These are phyloP conservation scores for Cryptococcus sp. DNA, from an alignment of 1,284 basidiomycete species.

Conservation along the genomic window DNA sequence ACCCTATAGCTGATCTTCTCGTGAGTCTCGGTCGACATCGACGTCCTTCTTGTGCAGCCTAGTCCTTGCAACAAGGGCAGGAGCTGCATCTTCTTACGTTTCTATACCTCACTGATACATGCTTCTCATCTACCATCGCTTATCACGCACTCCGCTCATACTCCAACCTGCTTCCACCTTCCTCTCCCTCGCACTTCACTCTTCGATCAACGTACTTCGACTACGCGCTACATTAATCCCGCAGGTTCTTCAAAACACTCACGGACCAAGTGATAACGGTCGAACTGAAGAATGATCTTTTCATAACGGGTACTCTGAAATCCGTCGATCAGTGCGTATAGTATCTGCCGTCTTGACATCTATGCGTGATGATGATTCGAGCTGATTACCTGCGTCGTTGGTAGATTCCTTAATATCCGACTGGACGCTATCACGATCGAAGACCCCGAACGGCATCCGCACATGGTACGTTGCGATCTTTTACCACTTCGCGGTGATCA, in stretches of 20 bases:
- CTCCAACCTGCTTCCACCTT: background rate
- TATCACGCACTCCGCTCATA: background rate
- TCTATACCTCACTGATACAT: too few relatives aligned
- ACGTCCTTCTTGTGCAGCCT: background rate
- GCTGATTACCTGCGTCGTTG: background rate
- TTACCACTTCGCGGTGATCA: background rate
- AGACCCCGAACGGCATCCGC: constrained; percentile 90
- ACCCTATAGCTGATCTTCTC: constrained; percentile 43
- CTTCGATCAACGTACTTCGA: background rate
- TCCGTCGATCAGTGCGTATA: constrained; percentile 90
- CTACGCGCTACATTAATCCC: background rate
- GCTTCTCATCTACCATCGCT: too few relatives aligned
- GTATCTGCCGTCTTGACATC: background rate
- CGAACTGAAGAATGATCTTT: constrained; percentile 98
- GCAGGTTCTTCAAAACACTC: constrained; percentile 91
- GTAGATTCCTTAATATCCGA: constrained; percentile 94
- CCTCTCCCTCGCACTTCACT: background rate
- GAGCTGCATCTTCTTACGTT: too few relatives aligned
- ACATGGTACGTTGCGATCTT: constrained; percentile 71
- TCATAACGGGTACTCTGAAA: constrained; percentile 93
- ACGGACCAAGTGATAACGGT: constrained; percentile 96
- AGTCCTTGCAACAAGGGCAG: too few relatives aligned
- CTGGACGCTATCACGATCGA: constrained; percentile 91
- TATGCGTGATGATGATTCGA: background rate
- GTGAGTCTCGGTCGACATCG: constrained; percentile 24